phyloP scores from a whole-genome alignment of 208 protist genomes.

The Cochliopodium minus region DNA sequence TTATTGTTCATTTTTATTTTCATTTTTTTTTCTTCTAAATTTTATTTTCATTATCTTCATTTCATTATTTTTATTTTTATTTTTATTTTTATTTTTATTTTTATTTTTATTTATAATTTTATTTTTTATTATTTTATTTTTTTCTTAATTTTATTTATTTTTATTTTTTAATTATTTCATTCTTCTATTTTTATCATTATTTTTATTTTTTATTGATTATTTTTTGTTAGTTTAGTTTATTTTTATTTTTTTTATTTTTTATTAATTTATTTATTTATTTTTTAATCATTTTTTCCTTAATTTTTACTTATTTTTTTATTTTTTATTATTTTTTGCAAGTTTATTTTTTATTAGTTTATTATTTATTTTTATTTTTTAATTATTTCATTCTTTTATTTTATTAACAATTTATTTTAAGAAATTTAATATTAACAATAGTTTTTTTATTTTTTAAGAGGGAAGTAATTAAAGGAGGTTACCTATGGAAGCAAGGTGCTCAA shows the following conservation, averaged over 20 bases:
- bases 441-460: background rate
- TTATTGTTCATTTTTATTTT: background rate
- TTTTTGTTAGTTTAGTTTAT: background rate
- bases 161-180: background rate
- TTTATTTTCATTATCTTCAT: conserved; percentile 5
- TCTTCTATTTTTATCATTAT: background rate
- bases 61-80: conserved; percentile 5
- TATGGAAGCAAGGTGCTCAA: too few relatives aligned
- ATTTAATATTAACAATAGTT: background rate
- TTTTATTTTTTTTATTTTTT: conserved; percentile 3
- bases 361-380: conserved; percentile 3
- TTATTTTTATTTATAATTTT: background rate
- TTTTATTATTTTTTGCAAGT: conserved; percentile 1
- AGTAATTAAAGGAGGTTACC: too few relatives aligned
- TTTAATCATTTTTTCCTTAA: conserved; percentile 1
- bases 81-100: conserved; percentile 1
- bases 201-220: background rate
- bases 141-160: background rate
- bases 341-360: conserved; percentile 3
- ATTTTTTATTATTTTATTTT: conserved; percentile 3
- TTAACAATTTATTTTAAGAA: background rate
- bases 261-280: conserved; percentile 3
- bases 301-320: background rate
- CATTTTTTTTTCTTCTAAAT: conserved; percentile 1
- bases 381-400: too few relatives aligned